These are phyloP conservation scores for Hygrophila difformis DNA, from an alignment of 257 asterid genomes.

Conservation along the genomic window DNA sequence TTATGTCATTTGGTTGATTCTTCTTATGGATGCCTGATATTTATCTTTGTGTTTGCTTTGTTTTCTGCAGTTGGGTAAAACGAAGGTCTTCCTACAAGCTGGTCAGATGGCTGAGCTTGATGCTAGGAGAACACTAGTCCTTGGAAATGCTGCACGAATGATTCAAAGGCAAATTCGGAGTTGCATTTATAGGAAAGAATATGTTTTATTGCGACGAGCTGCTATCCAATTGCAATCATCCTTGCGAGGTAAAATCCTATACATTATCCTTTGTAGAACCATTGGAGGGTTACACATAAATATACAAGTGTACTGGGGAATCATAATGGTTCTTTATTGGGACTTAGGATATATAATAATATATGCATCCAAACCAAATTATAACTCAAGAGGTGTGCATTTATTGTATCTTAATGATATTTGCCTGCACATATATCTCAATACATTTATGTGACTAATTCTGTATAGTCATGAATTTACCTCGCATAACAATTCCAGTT, in stretches of 20 bases:
- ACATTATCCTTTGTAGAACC: background rate
- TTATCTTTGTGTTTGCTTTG: conserved; percentile 17
- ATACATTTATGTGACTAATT: no score
- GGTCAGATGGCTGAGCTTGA: conserved; percentile 99
- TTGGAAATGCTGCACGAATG: conserved; percentile 92
- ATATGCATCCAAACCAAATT: no score
- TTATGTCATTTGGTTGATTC: background rate
- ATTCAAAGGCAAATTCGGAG: conserved; percentile 96
- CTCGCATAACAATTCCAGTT: no score
- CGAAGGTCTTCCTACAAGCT: conserved; percentile 95
- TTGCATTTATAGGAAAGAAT: conserved; percentile 80
- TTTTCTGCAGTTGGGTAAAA: conserved; percentile 86
- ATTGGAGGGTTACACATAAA: no score
- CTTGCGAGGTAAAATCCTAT: conserved; percentile 86
- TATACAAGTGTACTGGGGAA: no score
- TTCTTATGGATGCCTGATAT: conserved; percentile 7
- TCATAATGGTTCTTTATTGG: no score
- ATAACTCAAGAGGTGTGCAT: no score
- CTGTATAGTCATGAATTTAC: no score
- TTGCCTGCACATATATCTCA: no score
- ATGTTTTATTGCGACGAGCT: conserved; percentile 60
- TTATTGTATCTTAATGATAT: no score
- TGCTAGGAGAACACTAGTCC: conserved; percentile 93
- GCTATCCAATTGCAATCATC: conserved; percentile 90
- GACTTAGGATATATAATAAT: no score